Evolutionary conservation across 23 red algal species (phyloP).

Genomic region (Pyropia haitanensis): DNA sequence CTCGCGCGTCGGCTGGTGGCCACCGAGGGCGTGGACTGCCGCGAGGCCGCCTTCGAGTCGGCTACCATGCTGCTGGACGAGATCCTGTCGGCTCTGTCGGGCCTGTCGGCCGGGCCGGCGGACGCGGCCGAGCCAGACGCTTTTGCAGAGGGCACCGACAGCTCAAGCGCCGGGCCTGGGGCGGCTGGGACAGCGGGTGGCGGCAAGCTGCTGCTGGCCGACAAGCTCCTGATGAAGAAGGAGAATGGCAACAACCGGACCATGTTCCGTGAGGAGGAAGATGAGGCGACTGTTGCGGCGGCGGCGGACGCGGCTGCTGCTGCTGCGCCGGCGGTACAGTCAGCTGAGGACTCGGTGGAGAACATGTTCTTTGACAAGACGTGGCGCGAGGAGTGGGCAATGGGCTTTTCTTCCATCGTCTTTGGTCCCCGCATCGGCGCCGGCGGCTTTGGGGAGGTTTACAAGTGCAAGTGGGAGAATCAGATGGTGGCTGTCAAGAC

Average conservation of each 20-base stretch:
- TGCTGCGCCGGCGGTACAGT: too few species aligned
- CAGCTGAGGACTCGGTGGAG: not conserved
- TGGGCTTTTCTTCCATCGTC: conserved; percentile 34
- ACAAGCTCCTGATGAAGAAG: conserved; percentile 15
- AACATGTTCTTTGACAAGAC: conserved; percentile 42
- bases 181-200: not conserved
- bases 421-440: conserved; percentile 78
- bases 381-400: conserved; percentile 47
- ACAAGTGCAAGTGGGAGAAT: conserved; percentile 59
- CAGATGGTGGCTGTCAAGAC: conserved; percentile 77
- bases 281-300: too few species aligned
- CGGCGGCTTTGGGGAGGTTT: conserved; percentile 84
- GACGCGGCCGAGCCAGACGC: not conserved
- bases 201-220: conserved; percentile 4
- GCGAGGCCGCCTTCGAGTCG: conserved; percentile 45
- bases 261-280: too few species aligned
- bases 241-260: not conserved
- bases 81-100: conserved; percentile 26
- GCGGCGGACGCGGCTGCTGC: too few species aligned
- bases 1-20: conserved; percentile 40
- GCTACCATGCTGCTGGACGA: conserved; percentile 34
- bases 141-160: too few species aligned
- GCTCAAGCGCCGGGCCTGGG: not conserved
- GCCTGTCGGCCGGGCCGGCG: conserved; percentile 4
- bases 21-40: conserved; percentile 59